phyloP scores from a whole-genome alignment of 1,139 yeast genomes.

The Debaryomyces singareniensis region DNA sequence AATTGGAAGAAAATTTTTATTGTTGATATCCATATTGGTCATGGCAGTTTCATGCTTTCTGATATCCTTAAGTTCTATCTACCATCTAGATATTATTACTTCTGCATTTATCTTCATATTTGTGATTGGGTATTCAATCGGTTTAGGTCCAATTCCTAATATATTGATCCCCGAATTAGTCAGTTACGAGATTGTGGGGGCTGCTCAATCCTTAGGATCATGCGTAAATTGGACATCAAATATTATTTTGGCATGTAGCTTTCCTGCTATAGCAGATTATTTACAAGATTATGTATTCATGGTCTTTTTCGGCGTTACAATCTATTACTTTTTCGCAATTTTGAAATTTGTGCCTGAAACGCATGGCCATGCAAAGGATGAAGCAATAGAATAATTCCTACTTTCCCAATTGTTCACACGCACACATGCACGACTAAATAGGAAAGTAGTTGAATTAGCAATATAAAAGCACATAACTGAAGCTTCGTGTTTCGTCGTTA shows the following conservation, averaged over 20 bases:
- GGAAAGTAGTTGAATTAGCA: too few relatives aligned
- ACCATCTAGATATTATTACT: constrained; percentile 27
- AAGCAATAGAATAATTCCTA: neutral
- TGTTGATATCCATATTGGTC: constrained; percentile 50
- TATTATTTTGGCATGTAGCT: constrained; percentile 65
- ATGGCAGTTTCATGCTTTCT: constrained; percentile 59
- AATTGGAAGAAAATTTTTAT: constrained; percentile 65
- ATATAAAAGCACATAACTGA: too few relatives aligned
- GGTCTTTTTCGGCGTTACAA: constrained; percentile 19
- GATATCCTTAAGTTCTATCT: constrained; percentile 58
- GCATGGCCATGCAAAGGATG: constrained; percentile 7
- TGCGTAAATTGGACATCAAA: constrained; percentile 83
- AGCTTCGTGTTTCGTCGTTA: too few relatives aligned
- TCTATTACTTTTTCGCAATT: constrained; percentile 15
- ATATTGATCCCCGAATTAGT: constrained; percentile 77
- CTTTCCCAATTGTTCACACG: too few relatives aligned
- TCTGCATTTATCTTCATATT: constrained; percentile 52
- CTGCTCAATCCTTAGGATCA: constrained; percentile 86
- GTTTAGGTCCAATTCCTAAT: constrained; percentile 89
- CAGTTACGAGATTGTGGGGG: constrained; percentile 62
- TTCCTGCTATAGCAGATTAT: constrained; percentile 45
- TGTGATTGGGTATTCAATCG: constrained; percentile 76
- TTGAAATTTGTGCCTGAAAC: constrained; percentile 29
- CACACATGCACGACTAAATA: too few relatives aligned
- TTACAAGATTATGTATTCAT: constrained; percentile 26